A percentile compares a stretch with the other conserved stretches of the same genome.
Conservation (phyloP, 2,329 filamentous ascomycete genomes). For the Xylariaceae sp. region DNA sequence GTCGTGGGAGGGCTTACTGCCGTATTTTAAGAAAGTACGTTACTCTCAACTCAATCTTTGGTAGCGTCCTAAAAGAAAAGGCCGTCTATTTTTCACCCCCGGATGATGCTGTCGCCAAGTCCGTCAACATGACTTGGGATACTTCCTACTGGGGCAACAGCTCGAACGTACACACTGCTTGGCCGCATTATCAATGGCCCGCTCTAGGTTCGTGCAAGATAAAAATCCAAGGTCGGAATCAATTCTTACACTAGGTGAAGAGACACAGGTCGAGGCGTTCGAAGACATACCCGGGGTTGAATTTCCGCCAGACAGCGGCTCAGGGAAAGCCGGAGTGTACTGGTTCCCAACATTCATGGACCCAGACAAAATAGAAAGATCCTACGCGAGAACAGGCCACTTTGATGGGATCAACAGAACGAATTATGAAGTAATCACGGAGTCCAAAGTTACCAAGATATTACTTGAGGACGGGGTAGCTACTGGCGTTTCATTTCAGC, state of each 20-base stretch:
- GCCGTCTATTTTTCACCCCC: constrained; percentile 36
- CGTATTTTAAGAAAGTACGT: constrained; percentile 44
- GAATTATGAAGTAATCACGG: constrained; percentile 43
- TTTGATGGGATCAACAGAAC: constrained; percentile 39
- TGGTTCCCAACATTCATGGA: constrained; percentile 53
- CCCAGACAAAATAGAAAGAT: constrained; percentile 44
- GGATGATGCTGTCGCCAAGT: constrained; percentile 31
- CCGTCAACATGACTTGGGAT: constrained; percentile 44
- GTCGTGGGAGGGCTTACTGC: constrained; percentile 43
- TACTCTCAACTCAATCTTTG: not conserved
- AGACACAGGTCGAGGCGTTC: constrained; percentile 45
- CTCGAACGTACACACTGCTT: constrained; percentile 46
- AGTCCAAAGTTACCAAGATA: constrained; percentile 42
- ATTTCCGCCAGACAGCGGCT: constrained; percentile 49
- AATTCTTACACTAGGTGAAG: constrained; percentile 21
- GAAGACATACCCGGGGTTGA: constrained; percentile 47
- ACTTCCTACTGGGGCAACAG: constrained; percentile 47
- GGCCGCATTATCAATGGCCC: constrained; percentile 49
- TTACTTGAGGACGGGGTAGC: constrained; percentile 38
- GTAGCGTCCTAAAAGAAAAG: constrained; percentile 7
- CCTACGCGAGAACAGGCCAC: constrained; percentile 50
- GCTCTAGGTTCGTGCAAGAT: constrained; percentile 31
- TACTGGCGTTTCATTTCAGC: constrained; percentile 42
- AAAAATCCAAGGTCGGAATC: not conserved
- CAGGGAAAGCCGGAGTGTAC: constrained; percentile 49